Evolutionary conservation across 306 rosid genomes (phyloP).

Genomic region (Vigna angularis): DNA sequence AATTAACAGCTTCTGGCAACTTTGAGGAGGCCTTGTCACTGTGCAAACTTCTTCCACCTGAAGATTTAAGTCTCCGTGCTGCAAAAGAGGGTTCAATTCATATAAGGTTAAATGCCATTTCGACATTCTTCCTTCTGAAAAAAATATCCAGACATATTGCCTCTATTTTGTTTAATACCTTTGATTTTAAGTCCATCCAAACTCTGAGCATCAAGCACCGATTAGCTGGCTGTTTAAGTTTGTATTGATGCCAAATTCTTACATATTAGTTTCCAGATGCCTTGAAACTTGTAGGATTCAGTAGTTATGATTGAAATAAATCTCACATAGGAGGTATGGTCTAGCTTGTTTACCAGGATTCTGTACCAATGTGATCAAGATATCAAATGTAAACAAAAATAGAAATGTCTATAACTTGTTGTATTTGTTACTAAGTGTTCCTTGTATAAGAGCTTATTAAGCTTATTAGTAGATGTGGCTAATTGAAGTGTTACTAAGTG

Average conservation of each 20-base stretch:
- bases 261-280: not conserved
- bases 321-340: constrained; percentile 18
- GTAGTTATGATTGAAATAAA: constrained; percentile 27
- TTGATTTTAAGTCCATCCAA: constrained; percentile 29
- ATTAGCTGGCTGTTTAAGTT: constrained; percentile 25
- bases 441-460: constrained; percentile 9
- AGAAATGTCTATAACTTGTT: constrained; percentile 24
- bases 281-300: constrained; percentile 22
- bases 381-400: not conserved
- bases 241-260: constrained; percentile 20
- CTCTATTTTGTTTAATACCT: constrained; percentile 28
- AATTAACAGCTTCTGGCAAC: constrained; percentile 96
- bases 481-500: not conserved
- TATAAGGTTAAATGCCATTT: constrained; percentile 65
- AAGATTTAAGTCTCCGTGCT: constrained; percentile 92
- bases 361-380: constrained; percentile 32
- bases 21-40: constrained; percentile 97
- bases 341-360: constrained; percentile 13
- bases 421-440: not conserved
- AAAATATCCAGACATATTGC: constrained; percentile 23
- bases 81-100: constrained; percentile 98
- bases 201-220: constrained; percentile 3
- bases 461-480: not conserved
- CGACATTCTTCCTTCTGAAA: constrained; percentile 36
- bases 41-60: constrained; percentile 99